phyloP scores from a whole-genome alignment of 2,329 filamentous ascomycete genomes.

The Claviceps fusiformis region DNA sequence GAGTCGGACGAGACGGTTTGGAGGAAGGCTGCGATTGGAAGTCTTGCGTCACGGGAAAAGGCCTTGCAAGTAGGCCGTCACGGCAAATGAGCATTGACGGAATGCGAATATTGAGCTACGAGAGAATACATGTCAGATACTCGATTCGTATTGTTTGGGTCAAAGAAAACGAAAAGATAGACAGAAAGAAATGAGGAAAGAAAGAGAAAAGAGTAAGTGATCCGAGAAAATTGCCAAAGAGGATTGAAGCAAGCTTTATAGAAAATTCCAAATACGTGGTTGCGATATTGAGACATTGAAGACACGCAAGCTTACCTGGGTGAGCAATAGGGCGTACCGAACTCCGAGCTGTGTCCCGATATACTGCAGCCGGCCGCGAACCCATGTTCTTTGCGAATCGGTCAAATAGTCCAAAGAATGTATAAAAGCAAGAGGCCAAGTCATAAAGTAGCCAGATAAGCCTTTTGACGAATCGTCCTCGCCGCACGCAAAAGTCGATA shows the following conservation, averaged over 20 bases:
- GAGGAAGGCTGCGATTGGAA: constrained; percentile 32
- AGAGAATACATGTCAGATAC: neutral
- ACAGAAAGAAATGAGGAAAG: too few relatives aligned
- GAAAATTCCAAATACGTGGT: neutral
- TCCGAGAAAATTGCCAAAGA: neutral
- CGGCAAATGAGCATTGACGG: constrained; percentile 49
- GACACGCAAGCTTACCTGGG: constrained; percentile 28
- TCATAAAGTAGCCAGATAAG: constrained; percentile 44
- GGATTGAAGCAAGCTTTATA: neutral
- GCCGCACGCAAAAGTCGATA: constrained; percentile 35
- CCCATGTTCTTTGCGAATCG: constrained; percentile 43
- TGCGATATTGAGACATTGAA: neutral
- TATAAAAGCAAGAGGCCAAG: constrained; percentile 43
- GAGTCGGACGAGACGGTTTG: constrained; percentile 19
- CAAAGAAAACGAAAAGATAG: neutral
- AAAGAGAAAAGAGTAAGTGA: neutral
- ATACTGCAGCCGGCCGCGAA: constrained; percentile 36
- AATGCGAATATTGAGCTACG: constrained; percentile 43
- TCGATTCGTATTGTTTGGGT: neutral
- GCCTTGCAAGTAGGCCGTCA: constrained; percentile 34
- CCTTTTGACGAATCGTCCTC: constrained; percentile 37
- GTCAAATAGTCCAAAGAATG: constrained; percentile 45
- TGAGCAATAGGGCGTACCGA: constrained; percentile 41
- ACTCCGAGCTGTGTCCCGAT: constrained; percentile 44
- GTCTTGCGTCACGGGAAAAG: constrained; percentile 27